Conservation (phyloP, 768 basidiomycete genomes). For the Leccinum uliginosum region DNA sequence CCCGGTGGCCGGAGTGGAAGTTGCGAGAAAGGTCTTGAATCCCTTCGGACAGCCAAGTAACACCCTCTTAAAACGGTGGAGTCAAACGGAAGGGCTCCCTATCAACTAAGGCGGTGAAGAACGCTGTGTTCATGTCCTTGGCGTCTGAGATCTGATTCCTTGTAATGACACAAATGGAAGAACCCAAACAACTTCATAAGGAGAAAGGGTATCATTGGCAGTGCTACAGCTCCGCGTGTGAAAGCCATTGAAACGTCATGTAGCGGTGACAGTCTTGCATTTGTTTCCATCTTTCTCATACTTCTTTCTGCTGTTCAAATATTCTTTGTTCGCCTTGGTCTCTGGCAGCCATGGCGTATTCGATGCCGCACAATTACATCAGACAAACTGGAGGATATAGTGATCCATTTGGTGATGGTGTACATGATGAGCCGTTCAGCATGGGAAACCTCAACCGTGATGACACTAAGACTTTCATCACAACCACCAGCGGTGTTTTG, state of each 20-base stretch:
- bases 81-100: constrained; percentile 33
- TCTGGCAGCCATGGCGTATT: constrained; percentile 26
- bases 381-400: constrained; percentile 8
- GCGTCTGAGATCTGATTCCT: background rate
- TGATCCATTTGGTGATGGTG: constrained; percentile 28
- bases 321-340: constrained; percentile 13
- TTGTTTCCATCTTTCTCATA: background rate
- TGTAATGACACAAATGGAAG: background rate
- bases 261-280: background rate
- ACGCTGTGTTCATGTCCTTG: background rate
- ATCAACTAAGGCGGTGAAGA: constrained; percentile 16
- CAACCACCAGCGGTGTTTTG: constrained; percentile 20
- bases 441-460: constrained; percentile 8
- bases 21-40: constrained; percentile 38
- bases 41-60: constrained; percentile 40
- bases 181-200: too few species aligned
- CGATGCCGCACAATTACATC: constrained; percentile 6
- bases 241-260: background rate
- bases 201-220: background rate
- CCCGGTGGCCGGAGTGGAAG: constrained; percentile 38
- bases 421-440: constrained; percentile 21
- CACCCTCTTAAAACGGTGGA: constrained; percentile 34
- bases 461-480: constrained; percentile 18
- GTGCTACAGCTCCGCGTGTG: constrained; percentile 15
- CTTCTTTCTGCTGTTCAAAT: constrained; percentile 1